phyloP scores from a whole-genome alignment of 2,329 filamentous ascomycete species.

The Capronia coronata region DNA sequence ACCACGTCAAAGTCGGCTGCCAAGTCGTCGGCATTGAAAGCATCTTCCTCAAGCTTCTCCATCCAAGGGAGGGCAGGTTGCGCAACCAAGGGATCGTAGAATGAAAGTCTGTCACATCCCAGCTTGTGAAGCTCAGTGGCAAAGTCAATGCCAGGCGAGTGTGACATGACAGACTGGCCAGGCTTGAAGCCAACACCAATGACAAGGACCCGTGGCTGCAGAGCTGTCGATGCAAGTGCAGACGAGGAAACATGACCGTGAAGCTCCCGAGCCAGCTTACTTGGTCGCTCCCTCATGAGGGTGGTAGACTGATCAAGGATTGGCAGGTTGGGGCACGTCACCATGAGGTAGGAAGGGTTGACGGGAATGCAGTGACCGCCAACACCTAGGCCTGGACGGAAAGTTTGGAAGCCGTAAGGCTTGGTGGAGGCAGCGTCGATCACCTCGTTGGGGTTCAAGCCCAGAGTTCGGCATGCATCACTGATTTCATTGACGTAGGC shows the following conservation, averaged over 20 bases:
- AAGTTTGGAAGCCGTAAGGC: conserved; percentile 22
- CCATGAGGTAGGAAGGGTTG: conserved; percentile 22
- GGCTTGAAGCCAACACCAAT: conserved; percentile 23
- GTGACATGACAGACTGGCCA: conserved; percentile 18
- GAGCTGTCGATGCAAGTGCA: not conserved
- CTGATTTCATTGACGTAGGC: conserved; percentile 23
- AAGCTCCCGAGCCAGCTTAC: conserved; percentile 11
- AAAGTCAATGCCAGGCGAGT: conserved; percentile 19
- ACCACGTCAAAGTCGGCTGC: conserved; percentile 43
- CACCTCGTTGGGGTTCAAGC: conserved; percentile 21
- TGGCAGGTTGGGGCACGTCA: conserved; percentile 10
- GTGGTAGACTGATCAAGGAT: conserved; percentile 17
- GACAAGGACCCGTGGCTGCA: conserved; percentile 16
- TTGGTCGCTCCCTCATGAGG: conserved; percentile 17
- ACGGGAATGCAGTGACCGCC: conserved; percentile 24
- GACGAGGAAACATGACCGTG: conserved; percentile 6
- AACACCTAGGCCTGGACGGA: conserved; percentile 19
- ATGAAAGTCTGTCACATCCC: conserved; percentile 12
- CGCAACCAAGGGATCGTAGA: conserved; percentile 16
- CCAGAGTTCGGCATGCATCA: conserved; percentile 17
- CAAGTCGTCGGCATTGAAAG: conserved; percentile 6
- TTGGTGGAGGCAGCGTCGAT: conserved; percentile 22
- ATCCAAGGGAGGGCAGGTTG: conserved; percentile 11
- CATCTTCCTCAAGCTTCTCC: conserved; percentile 18
- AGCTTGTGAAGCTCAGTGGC: conserved; percentile 7